Evolutionary conservation across 2,329 filamentous ascomycete genomes (phyloP), one percentile per base, ranked within the genome.

Genomic region (Coniella vitis): DNA sequence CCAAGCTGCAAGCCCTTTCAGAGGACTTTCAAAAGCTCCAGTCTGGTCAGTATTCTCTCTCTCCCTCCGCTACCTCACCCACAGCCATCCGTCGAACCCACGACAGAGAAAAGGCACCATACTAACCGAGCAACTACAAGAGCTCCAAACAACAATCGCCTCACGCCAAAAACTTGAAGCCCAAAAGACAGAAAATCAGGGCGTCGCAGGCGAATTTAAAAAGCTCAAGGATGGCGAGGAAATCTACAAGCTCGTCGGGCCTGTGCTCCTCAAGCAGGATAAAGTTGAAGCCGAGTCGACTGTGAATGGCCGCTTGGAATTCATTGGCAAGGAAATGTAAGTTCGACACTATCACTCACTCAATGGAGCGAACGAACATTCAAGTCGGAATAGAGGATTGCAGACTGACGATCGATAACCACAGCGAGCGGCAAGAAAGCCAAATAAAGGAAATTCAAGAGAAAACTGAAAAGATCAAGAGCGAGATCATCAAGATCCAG

Each of bases 211-310:
- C 84, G 91, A 97, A 67, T 97, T 97, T 65, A 75, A 81, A 36
- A 76, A 78, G 47, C 75, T 97, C 51, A 79, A 83, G 59, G 84
- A 90, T 34, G 86, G 85, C 58, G 86, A 94, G 61, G 88, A 83
- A 55, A 95, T 98, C 66, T 98, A 95, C 79, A 98, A 97, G 70
- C 81, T 96, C 37, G 83, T 95, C 40, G 93, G 93, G 0, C 93
- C 93, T 0, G 87, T 97, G 7, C 72, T 98, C 34, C 69, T 98
- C 61, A 96, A 97, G 75, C 93, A 98, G 68, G 93, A 97, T 50
- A 90, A 87, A 66, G 72, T 81, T 2, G 93, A 98, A 65, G 93
- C 93, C 0, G 83, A 90, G 56, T 86, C 87, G 74, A 90, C 90
- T 0, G 93, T 98, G 16, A 89, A 94, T 58, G 88, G 88, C 17